Conservation (phyloP, 1,284 basidiomycete species). For the Schizophyllum commune region DNA sequence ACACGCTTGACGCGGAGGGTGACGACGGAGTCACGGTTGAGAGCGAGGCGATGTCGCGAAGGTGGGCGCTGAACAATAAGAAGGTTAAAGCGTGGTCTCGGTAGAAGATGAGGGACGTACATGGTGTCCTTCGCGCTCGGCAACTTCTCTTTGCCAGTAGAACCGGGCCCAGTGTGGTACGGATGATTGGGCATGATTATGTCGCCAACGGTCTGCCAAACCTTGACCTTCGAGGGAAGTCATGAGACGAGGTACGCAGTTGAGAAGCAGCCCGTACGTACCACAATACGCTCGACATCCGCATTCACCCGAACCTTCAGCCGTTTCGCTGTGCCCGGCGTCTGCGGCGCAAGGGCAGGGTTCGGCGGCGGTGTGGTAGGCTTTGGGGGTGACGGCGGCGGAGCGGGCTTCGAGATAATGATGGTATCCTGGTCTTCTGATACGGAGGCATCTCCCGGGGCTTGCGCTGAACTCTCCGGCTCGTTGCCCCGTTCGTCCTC, state of each 20-base stretch:
- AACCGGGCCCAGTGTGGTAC: slow-evolving; percentile 26
- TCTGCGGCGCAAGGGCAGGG: slow-evolving; percentile 3
- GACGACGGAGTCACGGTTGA: slow-evolving; percentile 35
- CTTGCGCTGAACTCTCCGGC: neutral
- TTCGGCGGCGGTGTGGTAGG: neutral
- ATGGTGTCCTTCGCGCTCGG: slow-evolving; percentile 57
- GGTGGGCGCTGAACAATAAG: slow-evolving; percentile 36
- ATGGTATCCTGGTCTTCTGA: slow-evolving; percentile 3
- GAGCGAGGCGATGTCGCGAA: slow-evolving; percentile 37
- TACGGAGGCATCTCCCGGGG: slow-evolving; percentile 6
- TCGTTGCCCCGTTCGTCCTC: neutral
- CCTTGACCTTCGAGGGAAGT: slow-evolving; percentile 41
- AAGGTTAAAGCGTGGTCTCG: neutral
- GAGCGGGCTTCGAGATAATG: slow-evolving; percentile 3
- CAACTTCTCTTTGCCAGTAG: slow-evolving; percentile 25
- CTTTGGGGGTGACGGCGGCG: neutral
- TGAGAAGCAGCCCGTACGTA: slow-evolving; percentile 22
- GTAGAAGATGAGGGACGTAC: slow-evolving; percentile 30
- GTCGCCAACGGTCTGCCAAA: slow-evolving; percentile 61
- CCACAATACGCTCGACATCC: slow-evolving; percentile 56
- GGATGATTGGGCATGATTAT: slow-evolving; percentile 49
- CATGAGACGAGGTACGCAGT: neutral
- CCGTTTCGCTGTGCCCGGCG: slow-evolving; percentile 10
- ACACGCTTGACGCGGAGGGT: slow-evolving; percentile 37
- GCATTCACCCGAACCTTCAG: slow-evolving; percentile 36